Evolutionary conservation across 2,329 filamentous ascomycete genomes (phyloP).

Genomic region (Lecanicillium sp.): DNA sequence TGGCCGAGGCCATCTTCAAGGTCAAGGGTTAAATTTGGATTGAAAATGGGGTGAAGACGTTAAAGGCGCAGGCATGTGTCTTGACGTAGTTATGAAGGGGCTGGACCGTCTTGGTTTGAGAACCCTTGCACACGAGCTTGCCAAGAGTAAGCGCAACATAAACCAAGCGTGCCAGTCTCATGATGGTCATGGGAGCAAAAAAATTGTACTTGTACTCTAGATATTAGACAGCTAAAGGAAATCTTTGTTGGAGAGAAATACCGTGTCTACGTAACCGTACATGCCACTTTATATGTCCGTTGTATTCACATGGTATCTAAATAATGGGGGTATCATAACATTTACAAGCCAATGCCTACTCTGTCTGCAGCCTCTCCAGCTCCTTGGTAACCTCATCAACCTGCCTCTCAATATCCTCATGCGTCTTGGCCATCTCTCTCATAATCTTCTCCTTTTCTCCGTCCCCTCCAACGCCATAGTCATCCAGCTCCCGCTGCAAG

Average conservation of each 20-base stretch:
- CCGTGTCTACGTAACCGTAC: neutral
- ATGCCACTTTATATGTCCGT: neutral
- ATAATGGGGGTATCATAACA: neutral
- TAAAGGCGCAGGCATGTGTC: no score
- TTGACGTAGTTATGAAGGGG: no score
- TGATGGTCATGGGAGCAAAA: slow-evolving; percentile 9
- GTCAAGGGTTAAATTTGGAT: slow-evolving; percentile 54
- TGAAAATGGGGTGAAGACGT: no score
- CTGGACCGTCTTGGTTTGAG: no score
- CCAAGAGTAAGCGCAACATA: no score
- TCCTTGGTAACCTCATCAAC: slow-evolving; percentile 43
- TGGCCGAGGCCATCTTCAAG: slow-evolving; percentile 79
- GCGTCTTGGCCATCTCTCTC: slow-evolving; percentile 45
- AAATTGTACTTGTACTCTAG: slow-evolving; percentile 9
- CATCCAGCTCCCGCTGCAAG: slow-evolving; percentile 34
- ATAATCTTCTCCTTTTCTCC: slow-evolving; percentile 39
- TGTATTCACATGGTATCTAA: neutral
- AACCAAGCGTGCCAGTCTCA: no score
- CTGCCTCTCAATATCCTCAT: slow-evolving; percentile 41
- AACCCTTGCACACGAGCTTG: no score
- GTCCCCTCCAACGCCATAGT: slow-evolving; percentile 35
- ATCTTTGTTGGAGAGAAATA: no score
- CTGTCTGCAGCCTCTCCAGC: slow-evolving; percentile 26
- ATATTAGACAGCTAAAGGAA: slow-evolving; percentile 3
- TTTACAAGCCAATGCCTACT: slow-evolving; percentile 4